Base-by-base conservation (phyloP, 1,139 yeast genomes). In the Groenewaldozyma sp. region DNA sequence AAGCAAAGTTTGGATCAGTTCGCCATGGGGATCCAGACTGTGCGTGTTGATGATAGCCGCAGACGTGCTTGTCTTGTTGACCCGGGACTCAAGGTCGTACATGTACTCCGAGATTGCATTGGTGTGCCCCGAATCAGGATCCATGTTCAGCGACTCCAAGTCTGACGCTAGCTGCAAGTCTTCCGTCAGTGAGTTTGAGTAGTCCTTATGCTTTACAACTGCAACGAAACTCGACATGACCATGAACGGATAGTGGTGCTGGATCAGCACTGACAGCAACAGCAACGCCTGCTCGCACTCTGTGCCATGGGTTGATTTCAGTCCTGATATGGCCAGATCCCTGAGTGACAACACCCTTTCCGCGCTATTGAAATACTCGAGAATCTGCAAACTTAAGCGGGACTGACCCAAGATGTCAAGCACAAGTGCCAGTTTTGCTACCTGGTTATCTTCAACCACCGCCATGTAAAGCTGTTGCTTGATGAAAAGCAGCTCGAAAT, bases 391-490 rank as follows among this genome's bases (percentile, higher is more conserved):
- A 31, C 59, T 50, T 33, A 59, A 44, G 28, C 47, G 50, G 24
- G 46, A 46, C 27, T 54, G 54, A n/a, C 53, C 53, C 16, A 59
- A 43, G 1, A 41, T 40, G 3, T 51, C 57, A 27, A 59, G 45
- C 17, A 57, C 51, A 14, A 37, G 38, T 27, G 33, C 14, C 9
- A 29, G 22, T 18, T 16, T 7, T 4, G 22, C 6, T 9, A 29
- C 9, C 17, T 55, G 56, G 2, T 53, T 42, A 32, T 48, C 46
- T 36, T 50, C 55, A 3, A 46, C 46, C 11, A 58, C 39, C 5
- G 58, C 49, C 1, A 62, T 61, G 26, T 54, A 48, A 3, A 59
- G 44, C 29, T 56, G 35, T 42, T 56, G 62, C 4, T 50, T 47
- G 26, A 58, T 45, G 42, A 59, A 59, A 4, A 56, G 36, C 7